Percentiles rank a stretch among this genome's conserved stretches.
These are phyloP conservation scores for Peronospora destructor DNA, from an alignment of 352 stramenopile species.

Conservation along the genomic window DNA sequence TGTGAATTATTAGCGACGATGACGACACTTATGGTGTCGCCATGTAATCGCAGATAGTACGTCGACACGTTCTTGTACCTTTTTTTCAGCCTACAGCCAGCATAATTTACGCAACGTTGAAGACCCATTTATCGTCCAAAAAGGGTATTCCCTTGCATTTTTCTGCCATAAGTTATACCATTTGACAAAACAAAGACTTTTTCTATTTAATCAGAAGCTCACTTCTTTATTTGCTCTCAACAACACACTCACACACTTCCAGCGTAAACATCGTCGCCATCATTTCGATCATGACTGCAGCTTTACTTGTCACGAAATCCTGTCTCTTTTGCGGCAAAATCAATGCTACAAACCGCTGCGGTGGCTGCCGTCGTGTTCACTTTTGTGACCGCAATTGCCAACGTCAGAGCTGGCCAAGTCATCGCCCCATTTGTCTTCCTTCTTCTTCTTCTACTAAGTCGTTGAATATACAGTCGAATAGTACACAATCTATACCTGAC, in stretches of 20 bases:
- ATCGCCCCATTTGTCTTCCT: constrained; percentile 41
- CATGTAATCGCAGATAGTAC: not conserved
- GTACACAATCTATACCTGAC: constrained; percentile 22
- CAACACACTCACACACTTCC: too few species aligned
- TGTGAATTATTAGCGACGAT: not conserved
- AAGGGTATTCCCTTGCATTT: too few species aligned
- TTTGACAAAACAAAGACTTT: not conserved
- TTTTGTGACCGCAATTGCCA: constrained; percentile 80
- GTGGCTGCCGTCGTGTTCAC: constrained; percentile 57
- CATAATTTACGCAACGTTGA: not conserved
- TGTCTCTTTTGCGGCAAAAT: constrained; percentile 42
- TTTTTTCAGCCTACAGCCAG: not conserved
- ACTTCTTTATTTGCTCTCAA: not conserved
- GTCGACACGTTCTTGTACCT: not conserved
- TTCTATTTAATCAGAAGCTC: not conserved
- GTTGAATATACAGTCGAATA: constrained; percentile 5
- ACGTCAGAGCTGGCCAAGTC: constrained; percentile 45
- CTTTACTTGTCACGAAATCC: constrained; percentile 6
- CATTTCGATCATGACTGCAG: constrained; percentile 7
- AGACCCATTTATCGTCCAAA: too few species aligned
- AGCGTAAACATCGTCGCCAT: not conserved
- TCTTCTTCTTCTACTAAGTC: not conserved
- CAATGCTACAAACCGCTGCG: constrained; percentile 64
- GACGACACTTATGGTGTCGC: constrained; percentile 2
- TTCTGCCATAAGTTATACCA: too few species aligned